A percentile compares a stretch with the other conserved stretches of the same genome.
Conservation (phyloP, 768 basidiomycete species). For the Piloderma croceum region DNA sequence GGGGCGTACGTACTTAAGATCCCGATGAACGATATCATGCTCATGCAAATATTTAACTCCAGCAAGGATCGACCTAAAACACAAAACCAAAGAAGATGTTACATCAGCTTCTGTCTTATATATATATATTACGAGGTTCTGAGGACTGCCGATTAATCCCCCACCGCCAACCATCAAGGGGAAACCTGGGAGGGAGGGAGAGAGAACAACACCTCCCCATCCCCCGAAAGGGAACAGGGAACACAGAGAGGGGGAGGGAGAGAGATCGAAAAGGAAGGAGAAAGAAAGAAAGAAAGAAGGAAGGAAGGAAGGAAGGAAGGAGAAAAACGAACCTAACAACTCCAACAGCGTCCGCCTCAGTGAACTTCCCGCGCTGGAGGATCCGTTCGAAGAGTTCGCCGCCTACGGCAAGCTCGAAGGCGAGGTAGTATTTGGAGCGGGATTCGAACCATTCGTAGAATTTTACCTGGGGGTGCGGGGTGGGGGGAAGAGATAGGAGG, state of each 20-base stretch:
- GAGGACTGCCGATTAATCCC: too few relatives aligned
- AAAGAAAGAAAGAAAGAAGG: slow-evolving; percentile 1
- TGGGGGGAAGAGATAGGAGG: not conserved
- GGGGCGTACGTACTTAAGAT: slow-evolving; percentile 70
- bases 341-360: slow-evolving; percentile 81
- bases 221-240: too few relatives aligned
- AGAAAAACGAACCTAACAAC: slow-evolving; percentile 57
- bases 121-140: too few relatives aligned
- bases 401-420: slow-evolving; percentile 89
- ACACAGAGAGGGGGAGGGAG: too few relatives aligned
- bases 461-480: slow-evolving; percentile 62
- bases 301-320: not conserved
- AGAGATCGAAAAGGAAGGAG: too few relatives aligned
- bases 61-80: slow-evolving; percentile 64
- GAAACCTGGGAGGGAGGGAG: too few relatives aligned
- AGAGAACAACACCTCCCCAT: too few relatives aligned
- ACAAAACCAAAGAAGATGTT: slow-evolving; percentile 1
- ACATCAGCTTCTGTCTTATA: not conserved
- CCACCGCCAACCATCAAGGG: too few relatives aligned
- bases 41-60: slow-evolving; percentile 88
- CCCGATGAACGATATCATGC: slow-evolving; percentile 92
- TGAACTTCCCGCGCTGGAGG: slow-evolving; percentile 80
- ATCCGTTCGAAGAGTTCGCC: slow-evolving; percentile 95
- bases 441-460: slow-evolving; percentile 98
- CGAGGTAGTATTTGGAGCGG: slow-evolving; percentile 89